phyloP scores from a whole-genome alignment of 108 stramenopile genomes.

The Cyclotella baltica region DNA sequence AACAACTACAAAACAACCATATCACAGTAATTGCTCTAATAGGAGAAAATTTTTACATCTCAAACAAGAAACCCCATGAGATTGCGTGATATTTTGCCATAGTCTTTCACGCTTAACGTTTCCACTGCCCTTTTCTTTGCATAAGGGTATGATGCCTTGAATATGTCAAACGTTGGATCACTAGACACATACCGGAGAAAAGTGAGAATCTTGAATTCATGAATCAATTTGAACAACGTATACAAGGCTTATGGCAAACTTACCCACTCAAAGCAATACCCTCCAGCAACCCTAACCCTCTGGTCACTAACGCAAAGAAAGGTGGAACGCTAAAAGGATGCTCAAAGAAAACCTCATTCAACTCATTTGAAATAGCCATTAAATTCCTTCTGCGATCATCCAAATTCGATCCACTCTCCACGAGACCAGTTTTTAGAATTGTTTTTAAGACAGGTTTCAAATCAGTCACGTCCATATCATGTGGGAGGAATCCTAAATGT shows the following conservation, averaged over 20 bases:
- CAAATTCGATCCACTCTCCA: constrained; percentile 82
- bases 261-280: constrained; percentile 87
- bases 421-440: constrained; percentile 76
- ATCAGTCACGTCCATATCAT: constrained; percentile 80
- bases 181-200: constrained; percentile 5
- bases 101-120: constrained; percentile 47
- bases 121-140: constrained; percentile 67
- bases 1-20: no score
- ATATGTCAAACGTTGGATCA: constrained; percentile 92
- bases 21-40: no score
- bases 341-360: constrained; percentile 91
- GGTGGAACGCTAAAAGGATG: constrained; percentile 92
- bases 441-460: constrained; percentile 77
- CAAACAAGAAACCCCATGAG: constrained; percentile 16
- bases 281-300: constrained; percentile 89
- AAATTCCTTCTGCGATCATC: constrained; percentile 77
- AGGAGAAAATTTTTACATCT: no score
- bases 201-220: background rate
- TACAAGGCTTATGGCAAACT: background rate
- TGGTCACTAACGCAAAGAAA: constrained; percentile 92
- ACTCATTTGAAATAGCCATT: constrained; percentile 84
- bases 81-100: constrained; percentile 38
- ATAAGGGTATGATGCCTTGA: constrained; percentile 87
- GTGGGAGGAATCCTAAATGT: constrained; percentile 85
- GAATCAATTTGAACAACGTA: background rate